Evolutionary conservation across 768 basidiomycete genomes (phyloP).

Genomic region (Bullera alba): DNA sequence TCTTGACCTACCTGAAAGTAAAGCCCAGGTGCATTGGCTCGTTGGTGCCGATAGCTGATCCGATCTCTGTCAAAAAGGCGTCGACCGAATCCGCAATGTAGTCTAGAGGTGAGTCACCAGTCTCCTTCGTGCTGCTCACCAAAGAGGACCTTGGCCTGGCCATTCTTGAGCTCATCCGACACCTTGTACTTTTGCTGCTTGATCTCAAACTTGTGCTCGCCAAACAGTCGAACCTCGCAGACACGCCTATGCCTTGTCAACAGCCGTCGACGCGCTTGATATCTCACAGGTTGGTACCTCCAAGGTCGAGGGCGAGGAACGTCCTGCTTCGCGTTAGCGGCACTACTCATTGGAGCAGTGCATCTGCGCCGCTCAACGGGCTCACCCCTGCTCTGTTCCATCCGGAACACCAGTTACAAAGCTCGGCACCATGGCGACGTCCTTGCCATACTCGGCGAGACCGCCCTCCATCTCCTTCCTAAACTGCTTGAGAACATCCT

Average conservation of each 20-base stretch:
- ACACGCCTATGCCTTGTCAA: constrained; percentile 59
- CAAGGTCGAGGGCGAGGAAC: constrained; percentile 91
- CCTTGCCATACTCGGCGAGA: constrained; percentile 61
- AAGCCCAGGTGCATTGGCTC: constrained; percentile 65
- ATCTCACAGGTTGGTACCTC: constrained; percentile 89
- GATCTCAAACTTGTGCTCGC: constrained; percentile 78
- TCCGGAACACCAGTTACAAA: constrained; percentile 94
- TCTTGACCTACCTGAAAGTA: constrained; percentile 57
- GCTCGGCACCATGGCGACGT: constrained; percentile 96
- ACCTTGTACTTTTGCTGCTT: constrained; percentile 96
- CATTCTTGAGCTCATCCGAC: constrained; percentile 84
- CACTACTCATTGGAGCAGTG: not conserved
- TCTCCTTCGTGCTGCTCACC: constrained; percentile 50
- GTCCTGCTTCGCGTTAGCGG: constrained; percentile 54
- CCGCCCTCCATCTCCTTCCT: constrained; percentile 72
- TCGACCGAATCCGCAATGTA: constrained; percentile 97
- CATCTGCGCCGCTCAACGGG: no score
- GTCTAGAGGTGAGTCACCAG: constrained; percentile 53
- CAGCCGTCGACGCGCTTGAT: not conserved
- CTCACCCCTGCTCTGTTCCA: constrained; percentile 86
- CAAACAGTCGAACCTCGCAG: constrained; percentile 85
- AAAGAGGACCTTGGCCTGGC: constrained; percentile 78
- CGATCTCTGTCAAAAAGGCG: constrained; percentile 72
- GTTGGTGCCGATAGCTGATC: constrained; percentile 42
- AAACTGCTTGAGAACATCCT: constrained; percentile 69